Evolutionary conservation across 352 stramenopile genomes (phyloP).

Genomic region (Saprolegnia parasitica): DNA sequence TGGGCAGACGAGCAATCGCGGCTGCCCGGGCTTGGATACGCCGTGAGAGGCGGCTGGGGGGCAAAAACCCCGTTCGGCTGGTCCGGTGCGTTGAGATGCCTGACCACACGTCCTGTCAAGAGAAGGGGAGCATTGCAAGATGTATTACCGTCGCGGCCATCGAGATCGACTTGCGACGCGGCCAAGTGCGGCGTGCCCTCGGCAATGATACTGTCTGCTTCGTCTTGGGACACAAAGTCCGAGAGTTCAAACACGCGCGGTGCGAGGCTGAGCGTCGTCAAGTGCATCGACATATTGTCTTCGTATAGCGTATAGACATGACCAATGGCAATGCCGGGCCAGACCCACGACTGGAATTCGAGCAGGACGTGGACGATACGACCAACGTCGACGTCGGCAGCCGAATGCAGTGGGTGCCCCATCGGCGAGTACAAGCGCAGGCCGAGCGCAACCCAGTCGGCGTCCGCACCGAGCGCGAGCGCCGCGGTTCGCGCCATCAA

Average conservation of each 20-base stretch:
- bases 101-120: not conserved
- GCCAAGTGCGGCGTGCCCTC: conserved; percentile 18
- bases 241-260: conserved; percentile 20
- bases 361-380: conserved; percentile 18
- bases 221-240: conserved; percentile 20
- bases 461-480: conserved; percentile 12
- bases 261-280: conserved; percentile 20
- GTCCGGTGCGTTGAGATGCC: conserved; percentile 16
- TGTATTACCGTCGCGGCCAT: conserved; percentile 51
- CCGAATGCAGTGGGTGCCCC: not conserved
- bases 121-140: not conserved
- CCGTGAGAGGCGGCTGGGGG: conserved; percentile 21
- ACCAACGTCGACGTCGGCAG: not conserved
- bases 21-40: conserved; percentile 14
- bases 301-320: conserved; percentile 1
- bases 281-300: not conserved
- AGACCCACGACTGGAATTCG: conserved; percentile 28
- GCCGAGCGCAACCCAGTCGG: conserved; percentile 18
- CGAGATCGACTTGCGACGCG: conserved; percentile 28
- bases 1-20: conserved; percentile 18
- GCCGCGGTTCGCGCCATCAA: conserved; percentile 41
- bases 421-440: conserved; percentile 15
- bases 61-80: conserved; percentile 26
- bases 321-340: conserved; percentile 27
- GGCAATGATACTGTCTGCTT: conserved; percentile 23